Evolutionary conservation across 106 monocot genomes (phyloP), one percentile per base, ranked within the genome.

Genomic region (Ottelia alismoides): DNA sequence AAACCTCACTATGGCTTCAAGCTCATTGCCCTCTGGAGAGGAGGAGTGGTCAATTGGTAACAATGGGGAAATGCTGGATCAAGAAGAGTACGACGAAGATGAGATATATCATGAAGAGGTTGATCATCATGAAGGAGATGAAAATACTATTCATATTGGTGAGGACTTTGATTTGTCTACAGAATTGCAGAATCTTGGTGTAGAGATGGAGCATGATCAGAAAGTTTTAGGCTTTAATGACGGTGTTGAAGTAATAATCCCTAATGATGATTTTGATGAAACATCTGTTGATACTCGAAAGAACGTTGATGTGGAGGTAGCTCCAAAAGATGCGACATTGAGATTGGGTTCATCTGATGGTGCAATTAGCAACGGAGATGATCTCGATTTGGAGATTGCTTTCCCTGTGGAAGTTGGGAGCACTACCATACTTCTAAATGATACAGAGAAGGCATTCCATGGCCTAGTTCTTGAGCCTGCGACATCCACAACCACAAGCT

Each of bases 41-140:
- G 92, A 85, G 73, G 88, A 81, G 27, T 94, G 94, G 94, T 62
- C 32, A 21, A 50, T 65, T 51, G 94, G 68, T 50, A 70, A 82
- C 44, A 64, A 68, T 71, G 70, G 64, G 55, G 71, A 57, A 62
- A 56, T 76, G 10, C 70, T 71, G 4, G 73, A 70, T 14, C 78
- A 73, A 60, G 82, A 81, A 45, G 73, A 75, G 45, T 79, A 84
- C 67, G 74, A 86, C 72, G 83, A 88, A 43, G 83, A 73, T 23
- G 64, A 56, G 35, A 56, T 69, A 32, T 70, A 68, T 25, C 63
- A 65, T 25, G 85, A 73, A 65, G 77, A 81, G 53, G 76, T 69
- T 62, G 82, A 70, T 60, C 62, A 31, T 2, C 69, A 73, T 62
- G 77, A 78, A 52, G 67, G 64, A 53, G 72, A 50, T 61, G 16